These are phyloP conservation scores for Phyllosticta citrichinensis DNA, from an alignment of 2,329 filamentous ascomycete genomes.

Conservation along the genomic window DNA sequence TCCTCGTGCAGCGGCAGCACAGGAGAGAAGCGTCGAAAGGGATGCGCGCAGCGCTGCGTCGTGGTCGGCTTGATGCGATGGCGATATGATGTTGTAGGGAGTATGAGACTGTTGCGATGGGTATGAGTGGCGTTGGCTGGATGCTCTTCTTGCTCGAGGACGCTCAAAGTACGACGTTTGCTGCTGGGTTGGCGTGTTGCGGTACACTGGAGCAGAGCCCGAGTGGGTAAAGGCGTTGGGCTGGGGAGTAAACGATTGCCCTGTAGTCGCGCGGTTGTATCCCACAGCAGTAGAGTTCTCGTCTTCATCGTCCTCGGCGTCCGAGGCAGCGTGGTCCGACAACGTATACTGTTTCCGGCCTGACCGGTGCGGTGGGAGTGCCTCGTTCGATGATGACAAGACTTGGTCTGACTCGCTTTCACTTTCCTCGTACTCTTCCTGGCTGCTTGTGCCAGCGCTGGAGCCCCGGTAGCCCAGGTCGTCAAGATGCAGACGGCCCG, in stretches of 20 bases:
- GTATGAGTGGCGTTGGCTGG: constrained; percentile 31
- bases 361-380: constrained; percentile 28
- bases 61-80: constrained; percentile 73
- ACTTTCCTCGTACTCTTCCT: constrained; percentile 90
- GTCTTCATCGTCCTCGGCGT: constrained; percentile 31
- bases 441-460: constrained; percentile 54
- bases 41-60: constrained; percentile 88
- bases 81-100: constrained; percentile 59
- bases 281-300: constrained; percentile 80
- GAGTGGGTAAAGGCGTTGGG: constrained; percentile 90
- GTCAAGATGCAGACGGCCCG: constrained; percentile 17
- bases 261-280: constrained; percentile 41
- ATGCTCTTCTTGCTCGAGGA: constrained; percentile 19
- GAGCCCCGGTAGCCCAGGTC: constrained; percentile 25
- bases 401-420: constrained; percentile 77
- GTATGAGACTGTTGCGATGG: constrained; percentile 37
- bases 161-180: constrained; percentile 29
- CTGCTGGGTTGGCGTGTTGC: constrained; percentile 33
- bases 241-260: constrained; percentile 63
- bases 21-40: constrained; percentile 91
- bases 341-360: constrained; percentile 20
- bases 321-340: constrained; percentile 29
- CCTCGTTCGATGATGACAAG: constrained; percentile 55
- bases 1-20: constrained; percentile 77
- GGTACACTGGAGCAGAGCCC: constrained; percentile 43